These are phyloP conservation scores for Barnettozyma siamensis DNA, from an alignment of 805 yeast genomes.

Conservation along the genomic window DNA sequence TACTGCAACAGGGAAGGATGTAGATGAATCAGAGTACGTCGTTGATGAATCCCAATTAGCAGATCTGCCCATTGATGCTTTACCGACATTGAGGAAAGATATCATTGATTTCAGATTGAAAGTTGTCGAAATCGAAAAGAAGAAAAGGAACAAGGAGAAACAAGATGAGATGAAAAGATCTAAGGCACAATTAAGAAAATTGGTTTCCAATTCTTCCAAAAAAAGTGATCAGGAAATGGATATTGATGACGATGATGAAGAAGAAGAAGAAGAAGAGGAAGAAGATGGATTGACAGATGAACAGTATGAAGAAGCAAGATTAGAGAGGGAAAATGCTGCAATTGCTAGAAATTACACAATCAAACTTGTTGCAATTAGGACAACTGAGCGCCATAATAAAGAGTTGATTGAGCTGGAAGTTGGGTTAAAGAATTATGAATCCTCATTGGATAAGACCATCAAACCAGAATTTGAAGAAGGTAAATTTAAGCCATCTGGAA, in stretches of 20 bases:
- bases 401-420: slow-evolving; percentile 22
- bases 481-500: slow-evolving; percentile 16
- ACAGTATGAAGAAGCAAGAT: slow-evolving; percentile 25
- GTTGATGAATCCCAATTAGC: slow-evolving; percentile 52
- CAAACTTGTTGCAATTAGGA: slow-evolving; percentile 13
- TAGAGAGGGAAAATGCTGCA: slow-evolving; percentile 19
- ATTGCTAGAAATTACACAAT: slow-evolving; percentile 18
- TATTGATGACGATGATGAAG: slow-evolving; percentile 17
- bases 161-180: slow-evolving; percentile 45
- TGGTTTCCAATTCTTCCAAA: slow-evolving; percentile 33
- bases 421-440: slow-evolving; percentile 31
- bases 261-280: slow-evolving; percentile 16
- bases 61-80: slow-evolving; percentile 50
- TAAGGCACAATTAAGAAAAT: slow-evolving; percentile 38
- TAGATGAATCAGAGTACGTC: slow-evolving; percentile 31
- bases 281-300: slow-evolving; percentile 30
- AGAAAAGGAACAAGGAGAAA: slow-evolving; percentile 43
- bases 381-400: slow-evolving; percentile 13
- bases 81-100: slow-evolving; percentile 46
- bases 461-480: slow-evolving; percentile 14
- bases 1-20: neutral
- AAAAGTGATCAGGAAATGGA: slow-evolving; percentile 17
- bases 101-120: slow-evolving; percentile 52
- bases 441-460: slow-evolving; percentile 29
- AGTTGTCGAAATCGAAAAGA: slow-evolving; percentile 46